These are phyloP conservation scores for Tetrahymena malaccensis DNA, from an alignment of 73 alveolate genomes.

Conservation along the genomic window DNA sequence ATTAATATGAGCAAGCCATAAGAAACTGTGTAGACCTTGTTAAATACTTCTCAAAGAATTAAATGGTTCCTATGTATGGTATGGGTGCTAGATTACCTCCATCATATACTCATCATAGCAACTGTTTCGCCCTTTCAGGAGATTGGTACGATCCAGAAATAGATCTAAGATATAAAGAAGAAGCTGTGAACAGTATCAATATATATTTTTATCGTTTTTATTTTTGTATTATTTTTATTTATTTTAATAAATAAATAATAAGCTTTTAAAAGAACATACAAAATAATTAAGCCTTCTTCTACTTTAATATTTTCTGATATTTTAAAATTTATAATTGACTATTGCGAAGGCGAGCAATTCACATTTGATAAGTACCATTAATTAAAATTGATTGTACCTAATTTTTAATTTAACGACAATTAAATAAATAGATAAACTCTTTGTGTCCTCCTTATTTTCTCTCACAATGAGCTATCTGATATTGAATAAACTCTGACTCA, in stretches of 20 bases:
- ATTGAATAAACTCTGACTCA: neutral
- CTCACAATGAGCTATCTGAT: neutral
- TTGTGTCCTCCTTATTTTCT: neutral
- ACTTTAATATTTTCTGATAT: neutral
- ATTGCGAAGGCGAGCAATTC: neutral
- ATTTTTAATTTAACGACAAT: neutral
- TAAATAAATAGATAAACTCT: neutral
- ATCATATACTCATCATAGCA: neutral
- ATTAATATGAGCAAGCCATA: neutral
- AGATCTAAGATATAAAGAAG: neutral
- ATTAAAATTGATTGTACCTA: neutral
- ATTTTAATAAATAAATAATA: neutral
- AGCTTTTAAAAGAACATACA: neutral
- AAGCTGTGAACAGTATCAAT: neutral
- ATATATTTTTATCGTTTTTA: neutral
- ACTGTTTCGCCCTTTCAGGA: neutral
- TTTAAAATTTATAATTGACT: neutral
- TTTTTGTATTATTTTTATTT: neutral
- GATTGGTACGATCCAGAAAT: neutral
- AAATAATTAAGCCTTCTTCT: neutral
- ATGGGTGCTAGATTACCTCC: neutral
- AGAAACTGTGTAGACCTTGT: neutral
- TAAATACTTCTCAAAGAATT: neutral
- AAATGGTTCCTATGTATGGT: neutral
- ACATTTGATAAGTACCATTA: neutral